These are phyloP conservation scores for Wickerhamiella lipophila DNA, from an alignment of 805 yeast genomes.

Conservation along the genomic window DNA sequence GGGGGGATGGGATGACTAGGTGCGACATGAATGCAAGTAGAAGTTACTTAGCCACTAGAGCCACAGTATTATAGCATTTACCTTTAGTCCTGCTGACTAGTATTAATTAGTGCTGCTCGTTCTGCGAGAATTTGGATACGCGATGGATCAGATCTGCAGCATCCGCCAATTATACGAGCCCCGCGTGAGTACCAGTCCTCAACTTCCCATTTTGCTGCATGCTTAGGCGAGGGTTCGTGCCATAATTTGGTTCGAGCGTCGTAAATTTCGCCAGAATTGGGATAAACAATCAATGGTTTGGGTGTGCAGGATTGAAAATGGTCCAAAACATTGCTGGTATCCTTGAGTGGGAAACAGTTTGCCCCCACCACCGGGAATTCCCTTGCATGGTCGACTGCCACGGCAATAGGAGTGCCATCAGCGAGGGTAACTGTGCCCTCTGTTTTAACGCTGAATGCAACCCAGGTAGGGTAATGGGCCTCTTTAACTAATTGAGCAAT, in stretches of 20 bases:
- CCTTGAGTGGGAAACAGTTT: constrained; percentile 47
- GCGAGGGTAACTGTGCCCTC: constrained; percentile 15
- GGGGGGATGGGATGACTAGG: no score
- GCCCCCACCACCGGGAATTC: constrained; percentile 36
- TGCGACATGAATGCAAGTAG: no score
- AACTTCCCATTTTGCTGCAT: constrained; percentile 28
- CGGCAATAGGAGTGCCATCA: constrained; percentile 2
- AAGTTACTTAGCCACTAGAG: no score
- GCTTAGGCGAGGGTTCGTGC: constrained; percentile 22
- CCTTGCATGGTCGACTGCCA: constrained; percentile 17
- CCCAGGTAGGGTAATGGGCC: constrained; percentile 32
- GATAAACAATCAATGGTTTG: constrained; percentile 45
- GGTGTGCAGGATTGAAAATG: constrained; percentile 6
- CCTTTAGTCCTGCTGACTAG: background rate
- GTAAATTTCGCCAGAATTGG: constrained; percentile 63
- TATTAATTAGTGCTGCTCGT: background rate
- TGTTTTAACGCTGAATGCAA: constrained; percentile 35
- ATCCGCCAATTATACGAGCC: constrained; percentile 54
- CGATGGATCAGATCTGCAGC: constrained; percentile 56
- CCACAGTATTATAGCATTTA: no score
- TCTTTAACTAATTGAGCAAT: constrained; percentile 33
- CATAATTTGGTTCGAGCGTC: constrained; percentile 37
- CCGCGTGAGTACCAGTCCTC: constrained; percentile 34
- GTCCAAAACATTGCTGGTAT: constrained; percentile 32
- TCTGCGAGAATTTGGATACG: constrained; percentile 26